These are phyloP conservation scores for Ceratocystis smalleyi DNA, from an alignment of 2,329 filamentous ascomycete genomes.

Conservation along the genomic window DNA sequence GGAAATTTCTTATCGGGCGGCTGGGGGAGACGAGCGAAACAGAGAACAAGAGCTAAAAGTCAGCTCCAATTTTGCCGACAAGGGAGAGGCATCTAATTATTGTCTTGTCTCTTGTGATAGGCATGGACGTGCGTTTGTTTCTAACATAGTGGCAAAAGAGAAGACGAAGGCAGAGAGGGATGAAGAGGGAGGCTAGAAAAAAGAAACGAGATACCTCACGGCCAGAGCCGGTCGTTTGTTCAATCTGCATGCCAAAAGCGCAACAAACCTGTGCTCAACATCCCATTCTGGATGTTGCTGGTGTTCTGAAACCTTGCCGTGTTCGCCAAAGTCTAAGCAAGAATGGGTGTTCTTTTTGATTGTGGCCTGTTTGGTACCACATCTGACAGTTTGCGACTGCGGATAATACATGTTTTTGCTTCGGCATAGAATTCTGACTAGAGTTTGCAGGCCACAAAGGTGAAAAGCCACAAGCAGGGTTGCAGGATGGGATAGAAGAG, in stretches of 20 bases:
- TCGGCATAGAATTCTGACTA: not conserved
- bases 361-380: not conserved
- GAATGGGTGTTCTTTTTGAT: not conserved
- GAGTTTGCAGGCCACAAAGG: not conserved
- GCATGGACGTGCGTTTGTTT: not conserved
- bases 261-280: not conserved
- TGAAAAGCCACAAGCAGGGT: not conserved
- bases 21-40: not conserved
- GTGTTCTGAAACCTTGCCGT: not conserved
- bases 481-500: not conserved
- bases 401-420: not conserved
- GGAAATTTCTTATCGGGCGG: not conserved
- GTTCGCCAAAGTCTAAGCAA: not conserved
- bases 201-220: not conserved
- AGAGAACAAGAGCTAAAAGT: not conserved
- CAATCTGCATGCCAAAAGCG: not conserved
- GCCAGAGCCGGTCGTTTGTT: not conserved
- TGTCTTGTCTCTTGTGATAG: not conserved
- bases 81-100: slow-evolving; percentile 1
- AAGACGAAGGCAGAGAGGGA: not conserved
- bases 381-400: not conserved
- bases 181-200: not conserved
- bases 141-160: not conserved
- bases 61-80: not conserved
- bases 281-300: not conserved